Evolutionary conservation across 2,329 filamentous ascomycete species (phyloP), one percentile per base, ranked within the genome.

Genomic region (Arthrobotrys iridis): DNA sequence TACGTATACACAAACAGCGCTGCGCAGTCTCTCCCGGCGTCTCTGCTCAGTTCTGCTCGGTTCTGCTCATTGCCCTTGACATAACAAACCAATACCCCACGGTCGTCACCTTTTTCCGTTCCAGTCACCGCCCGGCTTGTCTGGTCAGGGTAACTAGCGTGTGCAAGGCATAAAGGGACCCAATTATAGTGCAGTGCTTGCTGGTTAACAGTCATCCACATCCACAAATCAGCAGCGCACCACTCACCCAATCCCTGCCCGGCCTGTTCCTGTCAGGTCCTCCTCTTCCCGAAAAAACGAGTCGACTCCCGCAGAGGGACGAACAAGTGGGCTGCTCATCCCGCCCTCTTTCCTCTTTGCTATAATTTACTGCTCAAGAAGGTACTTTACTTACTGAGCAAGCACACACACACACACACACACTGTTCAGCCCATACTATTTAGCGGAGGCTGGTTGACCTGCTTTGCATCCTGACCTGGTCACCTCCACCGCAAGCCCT

Each of bases 211-310:
- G 68, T 74, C 68, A 74, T 66, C 60, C 68, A 64, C 60, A 62
- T 52, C 45, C 46, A 26, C 66, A 70, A n/a, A n/a, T 24, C 35
- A 10, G 7, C 24, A 35, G 7, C 22, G 10, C 33, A 30, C 26
- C 15, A 48, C 55, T 33, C 41, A 40, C 26, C 18, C 11, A 55
- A 74, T 48, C 70, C 62, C 52, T 74, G 63, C 46, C 45, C 26
- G 15, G 48, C 55, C 57, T 73, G 68, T 73, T 73, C 68, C 68
- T 73, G 68, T 73, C 67, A 72, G 45, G 58, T 33, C 58, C 22
- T 52, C 22, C 3, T 62, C 60, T 55, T 52, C 41, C 60, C 45
- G 43, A 64, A 45, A n/a, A 24, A 64, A 22, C 20, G 26, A 30
- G 37, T 33, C 48, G 52, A 52, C 24, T 57, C 52, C 52, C 52